phyloP scores from a whole-genome alignment of 2,329 filamentous ascomycete genomes.

The Fusarium nygamai region DNA sequence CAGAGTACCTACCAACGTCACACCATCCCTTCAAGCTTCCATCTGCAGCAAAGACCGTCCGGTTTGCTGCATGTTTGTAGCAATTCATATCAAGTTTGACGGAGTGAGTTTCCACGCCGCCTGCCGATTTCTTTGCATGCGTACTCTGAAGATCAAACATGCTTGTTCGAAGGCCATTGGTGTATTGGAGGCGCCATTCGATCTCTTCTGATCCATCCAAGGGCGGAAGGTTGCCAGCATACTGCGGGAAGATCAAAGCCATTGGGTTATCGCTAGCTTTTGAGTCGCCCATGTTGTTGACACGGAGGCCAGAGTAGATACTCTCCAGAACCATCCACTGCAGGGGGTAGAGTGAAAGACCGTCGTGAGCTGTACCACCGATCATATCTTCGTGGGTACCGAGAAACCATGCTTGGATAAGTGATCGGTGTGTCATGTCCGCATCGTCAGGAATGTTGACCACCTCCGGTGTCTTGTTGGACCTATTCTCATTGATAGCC shows the following conservation, averaged over 20 bases:
- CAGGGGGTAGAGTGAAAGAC: constrained; percentile 34
- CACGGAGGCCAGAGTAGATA: constrained; percentile 19
- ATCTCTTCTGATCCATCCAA: constrained; percentile 40
- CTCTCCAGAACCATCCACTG: constrained; percentile 42
- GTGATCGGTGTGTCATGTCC: constrained; percentile 18
- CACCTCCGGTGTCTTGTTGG: constrained; percentile 6
- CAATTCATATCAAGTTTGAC: constrained; percentile 35
- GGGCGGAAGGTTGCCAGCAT: constrained; percentile 32
- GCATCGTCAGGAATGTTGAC: constrained; percentile 9
- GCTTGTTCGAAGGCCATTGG: constrained; percentile 32
- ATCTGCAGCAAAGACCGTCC: constrained; percentile 24
- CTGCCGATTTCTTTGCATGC: constrained; percentile 11
- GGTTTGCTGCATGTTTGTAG: constrained; percentile 21
- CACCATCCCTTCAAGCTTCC: constrained; percentile 34
- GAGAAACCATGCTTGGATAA: constrained; percentile 40
- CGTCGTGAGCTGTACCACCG: constrained; percentile 34
- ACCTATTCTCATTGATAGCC: constrained; percentile 36
- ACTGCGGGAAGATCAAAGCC: constrained; percentile 37
- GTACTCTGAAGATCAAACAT: constrained; percentile 42
- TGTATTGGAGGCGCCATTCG: constrained; percentile 36
- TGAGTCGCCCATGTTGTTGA: constrained; percentile 5
- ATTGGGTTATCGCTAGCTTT: constrained; percentile 12
- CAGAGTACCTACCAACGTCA: neutral
- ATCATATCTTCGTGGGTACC: constrained; percentile 38
- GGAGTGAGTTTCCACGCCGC: constrained; percentile 11